Conservation (phyloP, 768 basidiomycete genomes). For the Kwoniella bestiolae region DNA sequence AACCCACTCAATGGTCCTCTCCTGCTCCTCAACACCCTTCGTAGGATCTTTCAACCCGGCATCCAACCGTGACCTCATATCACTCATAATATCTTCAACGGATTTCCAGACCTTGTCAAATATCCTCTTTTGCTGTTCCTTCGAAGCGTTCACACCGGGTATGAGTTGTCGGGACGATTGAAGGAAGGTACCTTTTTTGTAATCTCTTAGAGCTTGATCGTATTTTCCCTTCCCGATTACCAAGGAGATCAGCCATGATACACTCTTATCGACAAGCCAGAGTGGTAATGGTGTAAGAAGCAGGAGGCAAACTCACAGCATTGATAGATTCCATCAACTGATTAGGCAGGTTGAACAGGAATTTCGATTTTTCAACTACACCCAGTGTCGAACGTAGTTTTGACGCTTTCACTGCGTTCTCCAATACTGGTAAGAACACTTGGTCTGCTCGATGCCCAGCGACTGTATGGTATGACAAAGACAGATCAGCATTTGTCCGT, state of each 20-base stretch:
- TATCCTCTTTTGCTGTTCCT: slow-evolving; percentile 83
- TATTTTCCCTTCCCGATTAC: slow-evolving; percentile 72
- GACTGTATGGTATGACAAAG: slow-evolving; percentile 61
- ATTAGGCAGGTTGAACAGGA: slow-evolving; percentile 97
- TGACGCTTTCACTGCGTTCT: slow-evolving; percentile 92
- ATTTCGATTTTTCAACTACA: slow-evolving; percentile 94
- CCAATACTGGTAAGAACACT: slow-evolving; percentile 92
- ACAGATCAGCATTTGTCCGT: background rate
- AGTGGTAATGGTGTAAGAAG: too few relatives aligned
- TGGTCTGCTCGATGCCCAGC: slow-evolving; percentile 92
- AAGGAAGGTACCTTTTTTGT: slow-evolving; percentile 93
- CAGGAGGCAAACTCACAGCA: slow-evolving; percentile 65
- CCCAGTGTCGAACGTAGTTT: slow-evolving; percentile 89
- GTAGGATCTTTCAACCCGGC: slow-evolving; percentile 79
- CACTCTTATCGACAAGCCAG: too few relatives aligned
- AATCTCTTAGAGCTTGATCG: slow-evolving; percentile 89
- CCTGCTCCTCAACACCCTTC: slow-evolving; percentile 87
- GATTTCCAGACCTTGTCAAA: slow-evolving; percentile 94
- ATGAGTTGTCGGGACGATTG: slow-evolving; percentile 85
- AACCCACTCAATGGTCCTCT: slow-evolving; percentile 91
- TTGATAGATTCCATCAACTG: slow-evolving; percentile 86
- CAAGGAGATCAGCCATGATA: slow-evolving; percentile 2
- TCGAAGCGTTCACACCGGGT: slow-evolving; percentile 62
- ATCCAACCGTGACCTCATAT: slow-evolving; percentile 79
- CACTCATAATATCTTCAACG: slow-evolving; percentile 91